These are phyloP conservation scores for Phytophthora foliorum DNA, from an alignment of 352 stramenopile species.

Conservation along the genomic window DNA sequence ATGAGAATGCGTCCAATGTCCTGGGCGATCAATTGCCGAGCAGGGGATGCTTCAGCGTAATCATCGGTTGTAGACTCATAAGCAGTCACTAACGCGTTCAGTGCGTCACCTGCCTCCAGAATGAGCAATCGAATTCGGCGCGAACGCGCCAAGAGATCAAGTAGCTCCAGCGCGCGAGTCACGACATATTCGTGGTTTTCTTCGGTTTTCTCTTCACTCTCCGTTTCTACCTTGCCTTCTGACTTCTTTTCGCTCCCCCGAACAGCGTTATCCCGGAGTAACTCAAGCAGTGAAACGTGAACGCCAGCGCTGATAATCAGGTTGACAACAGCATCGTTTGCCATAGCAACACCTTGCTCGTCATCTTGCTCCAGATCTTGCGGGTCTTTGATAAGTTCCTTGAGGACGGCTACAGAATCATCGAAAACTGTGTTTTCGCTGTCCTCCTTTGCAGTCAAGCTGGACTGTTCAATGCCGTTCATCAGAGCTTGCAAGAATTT, in stretches of 20 bases:
- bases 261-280: conserved; percentile 53
- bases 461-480: conserved; percentile 61
- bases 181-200: conserved; percentile 42
- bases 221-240: conserved; percentile 15
- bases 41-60: conserved; percentile 45
- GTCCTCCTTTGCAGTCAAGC: conserved; percentile 29
- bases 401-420: conserved; percentile 67
- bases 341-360: conserved; percentile 48
- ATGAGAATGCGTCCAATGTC: conserved; percentile 71
- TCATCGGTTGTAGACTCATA: conserved; percentile 58
- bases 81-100: conserved; percentile 64
- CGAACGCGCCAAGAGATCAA: conserved; percentile 65
- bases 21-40: conserved; percentile 53
- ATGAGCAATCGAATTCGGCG: conserved; percentile 77
- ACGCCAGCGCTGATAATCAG: conserved; percentile 75
- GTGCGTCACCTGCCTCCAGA: conserved; percentile 62
- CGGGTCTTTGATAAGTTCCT: conserved; percentile 59
- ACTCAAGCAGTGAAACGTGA: conserved; percentile 73
- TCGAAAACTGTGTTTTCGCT: conserved; percentile 59
- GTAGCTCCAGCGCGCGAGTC: conserved; percentile 52
- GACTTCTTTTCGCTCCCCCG: conserved; percentile 33
- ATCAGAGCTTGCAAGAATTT: conserved; percentile 77
- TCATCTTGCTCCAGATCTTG: conserved; percentile 38
- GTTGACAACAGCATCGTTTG: conserved; percentile 71
- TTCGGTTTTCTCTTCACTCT: conserved; percentile 31